Conservation (phyloP, 768 basidiomycete species). For the Stropharia rugosoannulata region DNA sequence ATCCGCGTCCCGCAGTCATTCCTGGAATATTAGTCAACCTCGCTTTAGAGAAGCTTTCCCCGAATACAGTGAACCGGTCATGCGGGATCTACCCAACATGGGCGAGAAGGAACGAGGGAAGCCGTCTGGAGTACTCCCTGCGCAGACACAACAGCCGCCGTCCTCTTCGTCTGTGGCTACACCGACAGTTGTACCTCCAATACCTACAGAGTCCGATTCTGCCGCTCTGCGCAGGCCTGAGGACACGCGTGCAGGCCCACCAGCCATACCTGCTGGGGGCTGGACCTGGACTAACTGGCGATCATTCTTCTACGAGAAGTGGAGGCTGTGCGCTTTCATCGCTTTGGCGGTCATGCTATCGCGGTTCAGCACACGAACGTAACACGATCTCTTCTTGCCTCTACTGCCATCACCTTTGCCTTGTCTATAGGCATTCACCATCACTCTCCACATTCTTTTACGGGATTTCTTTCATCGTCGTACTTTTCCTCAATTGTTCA, state of each 20-base stretch:
- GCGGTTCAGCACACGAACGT: conserved; percentile 59
- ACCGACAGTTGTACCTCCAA: not conserved
- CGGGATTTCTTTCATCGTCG: not conserved
- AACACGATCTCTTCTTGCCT: conserved; percentile 5
- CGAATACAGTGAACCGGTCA: conserved; percentile 71
- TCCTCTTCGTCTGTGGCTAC: not conserved
- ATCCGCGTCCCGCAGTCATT: conserved; percentile 79
- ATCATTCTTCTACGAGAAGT: conserved; percentile 76
- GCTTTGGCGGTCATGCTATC: conserved; percentile 78
- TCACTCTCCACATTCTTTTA: not conserved
- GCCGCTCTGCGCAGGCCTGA: conserved; percentile 8
- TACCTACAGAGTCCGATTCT: not conserved
- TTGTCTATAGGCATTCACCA: not conserved
- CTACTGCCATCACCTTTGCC: not conserved
- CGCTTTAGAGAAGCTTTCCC: conserved; percentile 89
- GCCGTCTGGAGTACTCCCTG: conserved; percentile 27
- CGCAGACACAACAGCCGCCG: conserved; percentile 13
- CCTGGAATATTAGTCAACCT: conserved; percentile 78
- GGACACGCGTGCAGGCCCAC: conserved; percentile 24
- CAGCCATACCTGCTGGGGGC: conserved; percentile 32
- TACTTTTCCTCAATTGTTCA: not conserved
- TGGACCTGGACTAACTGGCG: conserved; percentile 60
- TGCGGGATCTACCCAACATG: conserved; percentile 91
- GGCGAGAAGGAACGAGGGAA: conserved; percentile 73
- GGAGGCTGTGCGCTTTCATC: conserved; percentile 80